Evolutionary conservation across 1,284 basidiomycete species (phyloP).

Genomic region (Garcileccinum viscosum): DNA sequence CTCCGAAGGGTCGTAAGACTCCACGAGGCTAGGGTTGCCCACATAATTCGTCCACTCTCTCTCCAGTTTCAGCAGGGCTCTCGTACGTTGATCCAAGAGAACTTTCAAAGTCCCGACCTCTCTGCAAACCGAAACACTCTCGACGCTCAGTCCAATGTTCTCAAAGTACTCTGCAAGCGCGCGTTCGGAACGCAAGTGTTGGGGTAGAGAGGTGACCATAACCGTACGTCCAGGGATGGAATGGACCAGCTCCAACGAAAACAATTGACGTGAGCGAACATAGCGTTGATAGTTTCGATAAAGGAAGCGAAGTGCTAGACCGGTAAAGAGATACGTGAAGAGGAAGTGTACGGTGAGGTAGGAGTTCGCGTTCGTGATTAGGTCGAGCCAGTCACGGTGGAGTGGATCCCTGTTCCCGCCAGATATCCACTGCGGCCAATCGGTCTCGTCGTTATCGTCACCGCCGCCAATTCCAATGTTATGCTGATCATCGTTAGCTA

Average conservation of each 20-base stretch:
- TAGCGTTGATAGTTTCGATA: slow-evolving; percentile 91
- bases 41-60: slow-evolving; percentile 88
- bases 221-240: slow-evolving; percentile 94
- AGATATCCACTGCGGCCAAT: slow-evolving; percentile 50
- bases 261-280: slow-evolving; percentile 90
- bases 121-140: slow-evolving; percentile 89
- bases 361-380: slow-evolving; percentile 85
- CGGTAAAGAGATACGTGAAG: slow-evolving; percentile 93
- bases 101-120: slow-evolving; percentile 79
- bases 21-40: slow-evolving; percentile 87
- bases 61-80: slow-evolving; percentile 81
- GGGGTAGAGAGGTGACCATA: slow-evolving; percentile 84
- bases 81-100: slow-evolving; percentile 79
- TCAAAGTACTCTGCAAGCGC: slow-evolving; percentile 95
- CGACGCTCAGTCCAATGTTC: slow-evolving; percentile 78
- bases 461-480: slow-evolving; percentile 75
- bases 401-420: slow-evolving; percentile 39
- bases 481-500: slow-evolving; percentile 55
- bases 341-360: slow-evolving; percentile 88
- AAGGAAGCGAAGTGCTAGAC: slow-evolving; percentile 84
- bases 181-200: slow-evolving; percentile 83
- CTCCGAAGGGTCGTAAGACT: slow-evolving; percentile 73
- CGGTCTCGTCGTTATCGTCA: slow-evolving; percentile 55
- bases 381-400: slow-evolving; percentile 76
- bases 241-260: slow-evolving; percentile 92